phyloP scores from a whole-genome alignment of 306 rosid genomes.

The Luffa aegyptiaca region DNA sequence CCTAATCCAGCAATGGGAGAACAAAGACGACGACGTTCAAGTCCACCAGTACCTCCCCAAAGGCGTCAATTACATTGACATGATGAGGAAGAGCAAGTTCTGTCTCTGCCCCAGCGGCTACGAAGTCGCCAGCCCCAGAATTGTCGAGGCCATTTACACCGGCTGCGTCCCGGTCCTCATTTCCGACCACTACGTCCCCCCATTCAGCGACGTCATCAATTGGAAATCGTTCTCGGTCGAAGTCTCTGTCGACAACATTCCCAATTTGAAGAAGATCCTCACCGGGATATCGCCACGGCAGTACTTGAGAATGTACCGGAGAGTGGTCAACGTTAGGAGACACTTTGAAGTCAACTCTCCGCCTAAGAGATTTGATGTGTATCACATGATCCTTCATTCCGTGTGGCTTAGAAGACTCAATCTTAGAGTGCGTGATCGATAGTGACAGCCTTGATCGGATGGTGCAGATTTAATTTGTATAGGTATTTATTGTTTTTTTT shows the following conservation, averaged over 20 bases:
- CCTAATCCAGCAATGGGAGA: constrained; percentile 72
- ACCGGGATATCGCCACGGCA: constrained; percentile 34
- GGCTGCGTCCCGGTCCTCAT: constrained; percentile 82
- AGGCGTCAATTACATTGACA: constrained; percentile 51
- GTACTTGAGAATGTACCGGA: constrained; percentile 64
- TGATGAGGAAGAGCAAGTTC: constrained; percentile 66
- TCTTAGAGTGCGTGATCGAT: constrained; percentile 31
- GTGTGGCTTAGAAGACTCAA: constrained; percentile 85
- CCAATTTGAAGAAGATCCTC: constrained; percentile 60
- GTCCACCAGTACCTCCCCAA: constrained; percentile 67
- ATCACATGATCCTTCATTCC: constrained; percentile 91
- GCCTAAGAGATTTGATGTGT: constrained; percentile 62
- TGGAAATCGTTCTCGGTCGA: constrained; percentile 76
- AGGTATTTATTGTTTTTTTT: neutral
- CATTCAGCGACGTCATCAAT: constrained; percentile 65
- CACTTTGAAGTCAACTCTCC: constrained; percentile 77
- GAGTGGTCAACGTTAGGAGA: constrained; percentile 48
- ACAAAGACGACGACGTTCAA: constrained; percentile 50
- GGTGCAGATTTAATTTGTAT: neutral
- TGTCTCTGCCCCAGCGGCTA: constrained; percentile 92
- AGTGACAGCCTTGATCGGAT: neutral
- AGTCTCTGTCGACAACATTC: constrained; percentile 49
- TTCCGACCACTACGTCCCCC: constrained; percentile 78
- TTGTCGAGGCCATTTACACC: constrained; percentile 84
- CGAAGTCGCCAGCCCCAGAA: constrained; percentile 82